Conservation (phyloP, 495 filamentous ascomycete species). For the Pyrenopolyporus hunteri region DNA sequence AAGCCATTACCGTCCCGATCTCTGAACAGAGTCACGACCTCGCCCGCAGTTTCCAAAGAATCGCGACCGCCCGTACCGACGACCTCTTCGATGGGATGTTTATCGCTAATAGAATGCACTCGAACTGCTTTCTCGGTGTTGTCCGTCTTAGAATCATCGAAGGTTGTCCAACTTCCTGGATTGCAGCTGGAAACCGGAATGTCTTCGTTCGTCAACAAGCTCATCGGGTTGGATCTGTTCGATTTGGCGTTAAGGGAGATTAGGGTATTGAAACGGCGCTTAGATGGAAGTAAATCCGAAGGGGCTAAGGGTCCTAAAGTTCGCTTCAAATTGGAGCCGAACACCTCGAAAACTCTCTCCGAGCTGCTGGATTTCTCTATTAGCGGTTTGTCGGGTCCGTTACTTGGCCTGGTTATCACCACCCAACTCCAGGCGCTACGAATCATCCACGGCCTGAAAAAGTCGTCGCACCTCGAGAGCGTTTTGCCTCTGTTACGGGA, state of each 20-base stretch:
- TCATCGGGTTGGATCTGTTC: conserved; percentile 74
- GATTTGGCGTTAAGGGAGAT: conserved; percentile 81
- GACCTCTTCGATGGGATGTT: conserved; percentile 41
- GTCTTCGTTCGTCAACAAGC: conserved; percentile 73
- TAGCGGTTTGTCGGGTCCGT: conserved; percentile 45
- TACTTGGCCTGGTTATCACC: conserved; percentile 55
- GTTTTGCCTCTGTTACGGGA: conserved; percentile 50
- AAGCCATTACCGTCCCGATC: conserved; percentile 59
- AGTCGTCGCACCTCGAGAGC: conserved; percentile 58
- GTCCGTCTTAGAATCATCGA: conserved; percentile 59
- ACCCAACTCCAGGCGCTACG: conserved; percentile 60
- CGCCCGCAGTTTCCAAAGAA: conserved; percentile 43
- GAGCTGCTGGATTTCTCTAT: conserved; percentile 67
- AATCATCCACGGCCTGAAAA: conserved; percentile 56
- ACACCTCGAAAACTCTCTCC: conserved; percentile 56
- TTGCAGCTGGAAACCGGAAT: conserved; percentile 86
- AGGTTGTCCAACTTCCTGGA: conserved; percentile 58
- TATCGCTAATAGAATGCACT: conserved; percentile 73
- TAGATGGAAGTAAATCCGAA: conserved; percentile 50
- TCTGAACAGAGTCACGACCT: conserved; percentile 58
- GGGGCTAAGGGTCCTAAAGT: conserved; percentile 40
- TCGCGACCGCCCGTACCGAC: conserved; percentile 3
- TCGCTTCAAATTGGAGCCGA: conserved; percentile 39
- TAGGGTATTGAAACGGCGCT: conserved; percentile 66
- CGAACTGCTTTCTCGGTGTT: conserved; percentile 74